Evolutionary conservation across 1,284 basidiomycete genomes (phyloP).

Genomic region (Ustilago curta): DNA sequence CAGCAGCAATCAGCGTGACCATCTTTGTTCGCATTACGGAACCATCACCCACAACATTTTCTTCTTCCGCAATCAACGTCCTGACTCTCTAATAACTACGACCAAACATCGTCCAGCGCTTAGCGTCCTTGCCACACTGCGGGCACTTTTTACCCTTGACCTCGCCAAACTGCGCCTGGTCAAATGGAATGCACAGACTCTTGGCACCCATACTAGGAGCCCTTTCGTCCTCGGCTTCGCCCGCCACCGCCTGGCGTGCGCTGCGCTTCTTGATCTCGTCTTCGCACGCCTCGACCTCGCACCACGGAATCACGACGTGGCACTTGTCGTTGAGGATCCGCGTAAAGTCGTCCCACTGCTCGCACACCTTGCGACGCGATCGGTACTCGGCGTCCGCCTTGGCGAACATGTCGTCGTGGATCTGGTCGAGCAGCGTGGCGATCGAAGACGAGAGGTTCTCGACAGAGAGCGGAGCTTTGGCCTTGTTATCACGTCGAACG

Average conservation of each 20-base stretch:
- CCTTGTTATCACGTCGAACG: constrained; percentile 87
- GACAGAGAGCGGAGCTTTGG: constrained; percentile 51
- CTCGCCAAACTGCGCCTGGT: constrained; percentile 76
- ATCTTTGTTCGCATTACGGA: not conserved
- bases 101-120: constrained; percentile 70
- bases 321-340: constrained; percentile 89
- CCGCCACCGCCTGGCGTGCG: constrained; percentile 71
- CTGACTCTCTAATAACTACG: constrained; percentile 56
- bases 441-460: constrained; percentile 44
- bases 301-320: constrained; percentile 94
- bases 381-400: constrained; percentile 83
- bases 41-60: not conserved
- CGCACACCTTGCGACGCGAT: constrained; percentile 79
- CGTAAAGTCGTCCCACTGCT: constrained; percentile 89
- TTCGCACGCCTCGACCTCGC: constrained; percentile 91
- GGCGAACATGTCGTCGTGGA: constrained; percentile 89
- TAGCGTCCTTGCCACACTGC: constrained; percentile 63
- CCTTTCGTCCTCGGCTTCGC: constrained; percentile 75
- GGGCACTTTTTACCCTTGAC: constrained; percentile 64
- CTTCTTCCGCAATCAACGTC: not conserved
- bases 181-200: constrained; percentile 95
- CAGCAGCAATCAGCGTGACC: constrained; percentile 1
- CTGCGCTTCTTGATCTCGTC: constrained; percentile 98
- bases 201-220: constrained; percentile 99
- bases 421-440: constrained; percentile 78